Evolutionary conservation across 2,329 filamentous ascomycete species (phyloP).

Genomic region (Hymenoscyphus occultus): DNA sequence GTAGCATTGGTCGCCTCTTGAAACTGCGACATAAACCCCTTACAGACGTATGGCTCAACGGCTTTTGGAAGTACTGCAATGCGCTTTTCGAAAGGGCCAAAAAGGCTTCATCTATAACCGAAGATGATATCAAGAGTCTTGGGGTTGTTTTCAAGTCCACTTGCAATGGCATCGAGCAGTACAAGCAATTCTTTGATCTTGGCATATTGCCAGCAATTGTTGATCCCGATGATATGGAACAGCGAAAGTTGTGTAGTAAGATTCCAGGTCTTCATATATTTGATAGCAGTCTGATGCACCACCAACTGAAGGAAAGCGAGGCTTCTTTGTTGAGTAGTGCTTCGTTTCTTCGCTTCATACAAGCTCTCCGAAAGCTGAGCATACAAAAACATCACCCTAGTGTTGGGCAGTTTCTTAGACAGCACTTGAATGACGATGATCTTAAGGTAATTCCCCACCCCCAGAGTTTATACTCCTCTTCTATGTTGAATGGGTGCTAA

Average conservation of each 20-base stretch:
- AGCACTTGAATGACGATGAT: too few relatives aligned
- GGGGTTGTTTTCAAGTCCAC: slow-evolving; percentile 17
- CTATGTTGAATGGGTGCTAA: too few relatives aligned
- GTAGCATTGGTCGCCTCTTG: slow-evolving; percentile 24
- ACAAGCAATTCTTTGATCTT: slow-evolving; percentile 15
- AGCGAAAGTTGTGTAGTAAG: slow-evolving; percentile 18
- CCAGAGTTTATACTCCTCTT: too few relatives aligned
- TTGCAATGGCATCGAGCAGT: slow-evolving; percentile 9
- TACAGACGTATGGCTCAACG: slow-evolving; percentile 23
- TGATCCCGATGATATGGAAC: slow-evolving; percentile 7
- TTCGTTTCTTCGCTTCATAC: background rate
- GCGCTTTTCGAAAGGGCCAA: background rate
- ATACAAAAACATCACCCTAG: too few relatives aligned
- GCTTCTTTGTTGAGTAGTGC: slow-evolving; percentile 11
- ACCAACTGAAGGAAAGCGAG: background rate
- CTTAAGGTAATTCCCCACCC: too few relatives aligned
- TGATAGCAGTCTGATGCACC: slow-evolving; percentile 21
- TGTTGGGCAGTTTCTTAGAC: too few relatives aligned
- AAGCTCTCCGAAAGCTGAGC: background rate
- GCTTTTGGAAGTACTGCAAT: slow-evolving; percentile 30
- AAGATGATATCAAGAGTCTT: slow-evolving; percentile 9
- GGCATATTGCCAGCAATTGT: slow-evolving; percentile 22
- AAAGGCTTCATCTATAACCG: background rate
- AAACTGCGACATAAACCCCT: background rate
- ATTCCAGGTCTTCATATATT: slow-evolving; percentile 23